Evolutionary conservation across 1,284 basidiomycete species (phyloP).

Genomic region (Cryptococcus sp.): DNA sequence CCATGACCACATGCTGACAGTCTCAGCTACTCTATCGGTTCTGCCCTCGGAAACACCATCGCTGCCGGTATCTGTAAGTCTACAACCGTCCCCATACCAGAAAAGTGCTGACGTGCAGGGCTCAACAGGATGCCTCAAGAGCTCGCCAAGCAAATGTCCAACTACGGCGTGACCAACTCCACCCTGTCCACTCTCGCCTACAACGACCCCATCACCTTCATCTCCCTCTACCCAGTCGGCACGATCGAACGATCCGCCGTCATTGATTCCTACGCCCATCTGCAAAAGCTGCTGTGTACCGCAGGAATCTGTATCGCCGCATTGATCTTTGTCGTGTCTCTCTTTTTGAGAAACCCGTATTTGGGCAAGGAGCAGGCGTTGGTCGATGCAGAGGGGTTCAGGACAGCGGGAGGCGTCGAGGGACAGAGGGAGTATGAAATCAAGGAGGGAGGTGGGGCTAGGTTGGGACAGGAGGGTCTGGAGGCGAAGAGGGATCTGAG

Average conservation of each 20-base stretch:
- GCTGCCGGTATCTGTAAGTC: conserved; percentile 45
- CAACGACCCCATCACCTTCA: conserved; percentile 36
- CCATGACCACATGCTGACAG: not conserved
- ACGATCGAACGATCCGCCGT: conserved; percentile 40
- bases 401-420: too few species aligned
- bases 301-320: conserved; percentile 36
- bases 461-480: too few species aligned
- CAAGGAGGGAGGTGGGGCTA: too few species aligned
- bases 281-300: conserved; percentile 38
- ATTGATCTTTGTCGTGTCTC: conserved; percentile 22
- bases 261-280: conserved; percentile 31
- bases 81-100: not conserved
- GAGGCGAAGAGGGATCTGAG: too few species aligned
- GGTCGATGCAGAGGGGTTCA: conserved; percentile 25
- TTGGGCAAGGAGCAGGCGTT: conserved; percentile 34
- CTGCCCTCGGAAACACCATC: conserved; percentile 44
- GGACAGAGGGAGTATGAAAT: too few species aligned
- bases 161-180: conserved; percentile 29
- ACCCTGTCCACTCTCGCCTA: conserved; percentile 39
- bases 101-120: not conserved
- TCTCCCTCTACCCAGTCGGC: conserved; percentile 35
- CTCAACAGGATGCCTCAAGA: conserved; percentile 23
- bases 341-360: conserved; percentile 26
- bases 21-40: conserved; percentile 42
- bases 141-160: conserved; percentile 11